These are phyloP conservation scores for Mycena chlorophos DNA, from an alignment of 768 basidiomycete genomes.

Conservation along the genomic window DNA sequence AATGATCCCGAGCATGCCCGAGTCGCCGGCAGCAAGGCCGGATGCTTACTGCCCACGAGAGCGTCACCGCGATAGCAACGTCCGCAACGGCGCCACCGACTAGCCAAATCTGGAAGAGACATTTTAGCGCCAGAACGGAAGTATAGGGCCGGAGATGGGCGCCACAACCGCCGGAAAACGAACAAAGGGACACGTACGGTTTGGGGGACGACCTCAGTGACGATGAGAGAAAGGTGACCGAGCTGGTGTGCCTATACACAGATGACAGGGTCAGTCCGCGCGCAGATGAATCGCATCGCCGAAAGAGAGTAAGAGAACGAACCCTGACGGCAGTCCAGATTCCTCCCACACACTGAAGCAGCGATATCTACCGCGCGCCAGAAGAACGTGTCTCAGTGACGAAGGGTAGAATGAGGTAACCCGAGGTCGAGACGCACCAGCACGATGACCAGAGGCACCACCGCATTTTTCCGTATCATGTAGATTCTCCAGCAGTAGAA, in stretches of 20 bases:
- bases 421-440: conserved; percentile 8
- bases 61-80: conserved; percentile 14
- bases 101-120: conserved; percentile 15
- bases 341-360: conserved; percentile 11
- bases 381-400: neutral
- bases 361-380: conserved; percentile 12
- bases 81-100: conserved; percentile 17
- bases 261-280: neutral
- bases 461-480: conserved; percentile 8
- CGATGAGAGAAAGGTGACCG: conserved; percentile 11
- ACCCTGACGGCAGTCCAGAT: conserved; percentile 15
- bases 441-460: conserved; percentile 15
- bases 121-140: neutral
- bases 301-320: no score
- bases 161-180: conserved; percentile 2
- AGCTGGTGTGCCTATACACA: conserved; percentile 13
- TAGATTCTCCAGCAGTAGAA: conserved; percentile 25
- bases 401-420: neutral
- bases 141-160: neutral
- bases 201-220: conserved; percentile 10
- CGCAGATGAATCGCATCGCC: no score
- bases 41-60: conserved; percentile 14
- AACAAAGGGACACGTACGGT: conserved; percentile 7
- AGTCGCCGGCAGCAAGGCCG: neutral
- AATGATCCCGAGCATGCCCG: neutral